Evolutionary conservation across 2,329 filamentous ascomycete genomes (phyloP).

Genomic region (Pyricularia sp.): DNA sequence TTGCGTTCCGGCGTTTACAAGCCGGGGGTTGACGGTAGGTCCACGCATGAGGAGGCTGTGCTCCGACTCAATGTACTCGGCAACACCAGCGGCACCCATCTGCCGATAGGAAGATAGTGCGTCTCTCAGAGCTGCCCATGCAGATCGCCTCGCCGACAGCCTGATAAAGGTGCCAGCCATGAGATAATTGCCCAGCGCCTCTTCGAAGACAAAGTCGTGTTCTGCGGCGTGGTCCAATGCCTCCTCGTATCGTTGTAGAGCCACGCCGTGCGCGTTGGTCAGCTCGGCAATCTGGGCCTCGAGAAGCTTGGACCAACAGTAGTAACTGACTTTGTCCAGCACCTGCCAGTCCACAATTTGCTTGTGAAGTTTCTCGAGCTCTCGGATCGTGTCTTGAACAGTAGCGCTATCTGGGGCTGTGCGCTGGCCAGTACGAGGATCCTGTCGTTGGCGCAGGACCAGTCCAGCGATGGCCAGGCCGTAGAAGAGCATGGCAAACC

Average conservation of each 20-base stretch:
- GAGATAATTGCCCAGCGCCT: conserved; percentile 64
- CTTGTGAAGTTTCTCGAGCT: conserved; percentile 45
- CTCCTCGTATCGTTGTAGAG: conserved; percentile 58
- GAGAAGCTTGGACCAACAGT: conserved; percentile 58
- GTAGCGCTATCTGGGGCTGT: conserved; percentile 17
- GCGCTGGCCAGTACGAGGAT: conserved; percentile 29
- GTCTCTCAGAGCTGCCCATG: conserved; percentile 59
- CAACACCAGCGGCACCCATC: conserved; percentile 60
- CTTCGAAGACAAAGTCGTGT: conserved; percentile 58
- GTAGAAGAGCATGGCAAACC: conserved; percentile 49
- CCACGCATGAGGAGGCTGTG: conserved; percentile 59
- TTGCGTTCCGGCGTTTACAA: conserved; percentile 56
- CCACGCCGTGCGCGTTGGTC: conserved; percentile 41
- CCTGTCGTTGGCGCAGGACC: conserved; percentile 38
- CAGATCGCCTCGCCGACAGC: conserved; percentile 55
- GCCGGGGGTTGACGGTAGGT: conserved; percentile 47
- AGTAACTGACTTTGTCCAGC: conserved; percentile 62
- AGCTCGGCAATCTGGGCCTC: conserved; percentile 62
- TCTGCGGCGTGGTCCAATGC: conserved; percentile 63
- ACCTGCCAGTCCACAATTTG: conserved; percentile 55
- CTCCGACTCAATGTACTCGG: conserved; percentile 56
- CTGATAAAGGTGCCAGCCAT: conserved; percentile 65
- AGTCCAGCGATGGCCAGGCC: conserved; percentile 46
- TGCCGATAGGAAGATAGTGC: conserved; percentile 59
- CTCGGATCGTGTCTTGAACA: conserved; percentile 36